These are phyloP conservation scores for Murraya koenigii DNA, from an alignment of 345 rosid species.

Conservation along the genomic window DNA sequence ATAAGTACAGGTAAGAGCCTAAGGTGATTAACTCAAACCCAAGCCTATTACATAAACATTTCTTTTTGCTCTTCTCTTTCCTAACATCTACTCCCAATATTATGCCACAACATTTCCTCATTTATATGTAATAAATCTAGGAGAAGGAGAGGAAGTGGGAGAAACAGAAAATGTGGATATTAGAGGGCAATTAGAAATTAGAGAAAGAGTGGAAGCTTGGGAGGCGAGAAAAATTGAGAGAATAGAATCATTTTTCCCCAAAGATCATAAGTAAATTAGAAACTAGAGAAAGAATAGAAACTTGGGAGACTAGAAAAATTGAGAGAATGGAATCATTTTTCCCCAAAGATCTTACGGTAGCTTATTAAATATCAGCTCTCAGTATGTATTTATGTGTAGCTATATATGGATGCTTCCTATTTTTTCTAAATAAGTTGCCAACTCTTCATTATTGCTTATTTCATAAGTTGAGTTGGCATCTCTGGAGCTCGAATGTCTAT, in stretches of 20 bases:
- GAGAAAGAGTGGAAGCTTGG: background rate
- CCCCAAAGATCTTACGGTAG: background rate
- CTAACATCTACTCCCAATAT: background rate
- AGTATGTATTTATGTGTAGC: background rate
- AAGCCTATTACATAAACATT: background rate
- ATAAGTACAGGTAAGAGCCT: background rate
- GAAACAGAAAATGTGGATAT: background rate
- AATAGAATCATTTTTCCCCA: background rate
- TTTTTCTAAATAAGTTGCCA: background rate
- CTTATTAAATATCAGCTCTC: background rate
- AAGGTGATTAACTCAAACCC: background rate
- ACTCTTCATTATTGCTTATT: background rate
- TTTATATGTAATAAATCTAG: background rate
- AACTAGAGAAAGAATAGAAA: background rate
- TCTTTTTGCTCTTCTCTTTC: background rate
- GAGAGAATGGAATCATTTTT: background rate
- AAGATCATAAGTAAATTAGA: background rate
- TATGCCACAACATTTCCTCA: background rate
- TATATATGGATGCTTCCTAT: background rate
- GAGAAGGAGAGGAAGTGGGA: background rate
- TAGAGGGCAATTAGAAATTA: background rate
- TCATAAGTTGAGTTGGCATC: background rate
- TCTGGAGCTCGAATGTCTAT: background rate
- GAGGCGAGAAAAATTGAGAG: background rate
- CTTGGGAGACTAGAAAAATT: background rate